Conservation (phyloP, 2,329 filamentous ascomycete species). For the Aspergillus viridinutans region DNA sequence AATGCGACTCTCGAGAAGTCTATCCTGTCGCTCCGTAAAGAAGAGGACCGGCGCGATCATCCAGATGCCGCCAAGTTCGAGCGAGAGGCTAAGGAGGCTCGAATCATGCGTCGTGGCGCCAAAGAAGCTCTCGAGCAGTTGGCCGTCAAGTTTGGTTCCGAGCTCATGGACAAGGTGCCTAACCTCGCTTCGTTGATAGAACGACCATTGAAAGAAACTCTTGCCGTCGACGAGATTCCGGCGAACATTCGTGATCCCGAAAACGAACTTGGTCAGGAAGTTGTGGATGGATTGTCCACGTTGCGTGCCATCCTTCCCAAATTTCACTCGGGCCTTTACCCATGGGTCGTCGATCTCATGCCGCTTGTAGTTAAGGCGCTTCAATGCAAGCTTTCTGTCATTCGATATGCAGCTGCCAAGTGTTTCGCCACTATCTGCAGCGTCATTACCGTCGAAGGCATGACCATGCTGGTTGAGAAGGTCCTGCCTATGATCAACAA, state of each 20-base stretch:
- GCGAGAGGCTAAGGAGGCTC: conserved; percentile 78
- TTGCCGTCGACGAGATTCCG: conserved; percentile 64
- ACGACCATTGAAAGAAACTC: conserved; percentile 69
- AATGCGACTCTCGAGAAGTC: conserved; percentile 74
- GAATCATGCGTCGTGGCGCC: conserved; percentile 85
- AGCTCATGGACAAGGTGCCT: conserved; percentile 77
- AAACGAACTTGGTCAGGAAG: conserved; percentile 76
- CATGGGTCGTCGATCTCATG: conserved; percentile 77
- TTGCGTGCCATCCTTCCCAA: conserved; percentile 92
- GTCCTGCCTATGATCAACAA: conserved; percentile 91
- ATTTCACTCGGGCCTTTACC: conserved; percentile 67
- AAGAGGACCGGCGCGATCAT: conserved; percentile 92
- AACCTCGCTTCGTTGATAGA: conserved; percentile 79
- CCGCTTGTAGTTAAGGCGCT: conserved; percentile 83
- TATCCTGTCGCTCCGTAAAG: conserved; percentile 91
- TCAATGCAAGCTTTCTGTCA: conserved; percentile 82
- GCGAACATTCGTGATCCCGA: conserved; percentile 68
- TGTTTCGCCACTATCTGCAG: conserved; percentile 97
- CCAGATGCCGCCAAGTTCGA: conserved; percentile 87
- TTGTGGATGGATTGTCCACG: conserved; percentile 90
- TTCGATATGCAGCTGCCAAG: conserved; percentile 94
- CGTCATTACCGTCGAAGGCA: conserved; percentile 88
- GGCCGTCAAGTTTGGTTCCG: conserved; percentile 69
- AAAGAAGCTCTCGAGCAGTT: conserved; percentile 92
- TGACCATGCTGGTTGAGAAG: conserved; percentile 92